Base-by-base conservation (phyloP, 1,139 yeast genomes). In the Nakaseomyces kungkrabaensis region DNA sequence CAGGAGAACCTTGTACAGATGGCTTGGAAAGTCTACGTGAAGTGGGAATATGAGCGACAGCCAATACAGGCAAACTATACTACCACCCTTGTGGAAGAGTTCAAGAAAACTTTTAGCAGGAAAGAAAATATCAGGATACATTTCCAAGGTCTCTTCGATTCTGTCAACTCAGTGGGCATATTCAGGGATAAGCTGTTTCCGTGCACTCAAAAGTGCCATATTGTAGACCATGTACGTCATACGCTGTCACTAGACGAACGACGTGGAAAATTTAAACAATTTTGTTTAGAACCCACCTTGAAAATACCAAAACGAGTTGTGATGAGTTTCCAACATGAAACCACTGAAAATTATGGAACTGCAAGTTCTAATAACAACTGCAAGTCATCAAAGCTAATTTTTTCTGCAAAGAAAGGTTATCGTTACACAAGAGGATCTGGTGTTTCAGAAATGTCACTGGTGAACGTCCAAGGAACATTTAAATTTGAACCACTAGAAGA, bases 161-260 rank as follows among this genome's bases (percentile, higher is more conserved):
- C 85, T 0, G 79, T 81, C 22, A 79, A 79, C 57, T 79, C 85
- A 0, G 80, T 81, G 22, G 87, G 87, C 0, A 56, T 80, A 7
- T 54, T 81, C 3, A 68, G 77, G 47, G 85, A 81, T 58, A 63
- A 77, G 46, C 58, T 77, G 58, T 81, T 81, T 54, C 85, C 86
- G 0, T 79, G 69, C 56, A 72, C 82, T 0, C 72, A 78, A 1
- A 68, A 74, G 49, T 71, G 77, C 42, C 66, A 72, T 5, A 70
- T 72, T 45, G 82, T 81, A 4, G 69, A 72, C 24, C 85, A 80
- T 57, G 74, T 80, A 7, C 68, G 88, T 53, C 87, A 81, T 61
- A 85, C 85, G 0, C 74, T 81, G 1, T 77, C 85, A 51, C 62
- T 81, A 41, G 85, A 81, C 63, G 88, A 82, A 60, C 70, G 85